phyloP scores from a whole-genome alignment of 2,329 filamentous ascomycete genomes.

The Aspergillus calidoustus region DNA sequence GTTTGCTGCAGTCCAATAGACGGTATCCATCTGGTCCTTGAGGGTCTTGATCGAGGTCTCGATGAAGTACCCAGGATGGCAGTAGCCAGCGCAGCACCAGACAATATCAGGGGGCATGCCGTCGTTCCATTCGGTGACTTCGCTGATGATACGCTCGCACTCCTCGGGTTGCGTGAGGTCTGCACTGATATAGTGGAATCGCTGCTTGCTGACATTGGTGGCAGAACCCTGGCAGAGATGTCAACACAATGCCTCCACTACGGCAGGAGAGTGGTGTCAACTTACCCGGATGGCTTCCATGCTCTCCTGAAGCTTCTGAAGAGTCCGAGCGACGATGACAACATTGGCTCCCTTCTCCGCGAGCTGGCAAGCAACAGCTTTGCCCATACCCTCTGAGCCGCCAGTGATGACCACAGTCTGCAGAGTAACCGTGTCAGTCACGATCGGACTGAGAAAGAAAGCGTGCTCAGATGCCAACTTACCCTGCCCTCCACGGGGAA shows the following conservation, averaged over 20 bases:
- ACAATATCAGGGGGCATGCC: constrained; percentile 77
- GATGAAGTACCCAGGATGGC: constrained; percentile 75
- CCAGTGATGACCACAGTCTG: constrained; percentile 90
- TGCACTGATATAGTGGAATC: constrained; percentile 81
- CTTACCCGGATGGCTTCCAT: constrained; percentile 67
- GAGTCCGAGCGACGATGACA: constrained; percentile 80
- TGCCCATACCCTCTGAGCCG: constrained; percentile 90
- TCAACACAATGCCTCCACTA: constrained; percentile 21
- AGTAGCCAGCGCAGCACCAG: constrained; percentile 84
- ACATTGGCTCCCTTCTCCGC: constrained; percentile 83
- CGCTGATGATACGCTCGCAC: constrained; percentile 69
- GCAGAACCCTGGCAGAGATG: constrained; percentile 62
- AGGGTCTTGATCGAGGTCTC: constrained; percentile 71
- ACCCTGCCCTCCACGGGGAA: constrained; percentile 87
- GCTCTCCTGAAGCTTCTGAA: constrained; percentile 73
- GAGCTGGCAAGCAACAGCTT: constrained; percentile 73
- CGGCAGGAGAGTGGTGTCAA: background rate
- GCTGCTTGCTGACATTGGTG: constrained; percentile 67
- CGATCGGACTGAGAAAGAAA: background rate
- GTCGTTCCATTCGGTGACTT: constrained; percentile 80
- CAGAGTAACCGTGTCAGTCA: constrained; percentile 10
- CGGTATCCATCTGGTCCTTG: constrained; percentile 84
- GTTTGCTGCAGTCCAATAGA: constrained; percentile 86
- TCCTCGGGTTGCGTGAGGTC: constrained; percentile 76
- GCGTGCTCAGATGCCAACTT: constrained; percentile 29